Conservation (phyloP, 2,329 filamentous ascomycete genomes). For the Colletotrichum musae region DNA sequence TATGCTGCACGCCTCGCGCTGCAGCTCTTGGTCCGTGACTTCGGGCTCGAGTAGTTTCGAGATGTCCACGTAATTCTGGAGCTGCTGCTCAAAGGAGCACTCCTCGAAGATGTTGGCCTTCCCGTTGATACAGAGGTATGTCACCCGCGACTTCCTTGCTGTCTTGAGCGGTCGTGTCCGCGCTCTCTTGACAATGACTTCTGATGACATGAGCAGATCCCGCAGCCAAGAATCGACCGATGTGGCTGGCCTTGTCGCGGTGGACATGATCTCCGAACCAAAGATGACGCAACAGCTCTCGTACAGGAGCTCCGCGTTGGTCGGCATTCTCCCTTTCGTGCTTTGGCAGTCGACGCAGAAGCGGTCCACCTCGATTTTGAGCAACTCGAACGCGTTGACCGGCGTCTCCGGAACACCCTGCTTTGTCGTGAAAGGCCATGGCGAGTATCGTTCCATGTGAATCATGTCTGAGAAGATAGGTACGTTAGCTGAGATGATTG, state of each 20-base stretch:
- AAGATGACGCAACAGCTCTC: conserved; percentile 42
- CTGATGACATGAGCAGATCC: conserved; percentile 43
- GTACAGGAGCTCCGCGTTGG: conserved; percentile 32
- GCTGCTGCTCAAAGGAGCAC: conserved; percentile 32
- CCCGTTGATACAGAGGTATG: conserved; percentile 37
- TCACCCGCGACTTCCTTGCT: conserved; percentile 24
- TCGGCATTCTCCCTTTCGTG: conserved; percentile 12
- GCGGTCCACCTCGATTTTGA: conserved; percentile 34
- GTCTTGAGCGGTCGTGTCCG: conserved; percentile 25
- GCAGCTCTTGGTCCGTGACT: conserved; percentile 18
- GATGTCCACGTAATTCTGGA: conserved; percentile 29
- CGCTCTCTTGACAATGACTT: conserved; percentile 42
- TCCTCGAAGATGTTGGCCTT: conserved; percentile 36
- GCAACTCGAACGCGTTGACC: conserved; percentile 34
- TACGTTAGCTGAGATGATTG: too few species aligned
- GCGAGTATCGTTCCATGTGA: conserved; percentile 53
- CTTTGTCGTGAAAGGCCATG: conserved; percentile 49
- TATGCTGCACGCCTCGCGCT: conserved; percentile 31
- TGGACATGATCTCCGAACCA: conserved; percentile 37
- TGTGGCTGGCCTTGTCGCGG: conserved; percentile 37
- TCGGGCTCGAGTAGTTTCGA: conserved; percentile 16
- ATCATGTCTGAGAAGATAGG: conserved; percentile 49
- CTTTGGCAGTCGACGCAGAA: conserved; percentile 22
- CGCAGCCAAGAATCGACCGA: conserved; percentile 46
- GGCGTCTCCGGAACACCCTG: conserved; percentile 40